Evolutionary conservation across 2,329 filamentous ascomycete genomes (phyloP).

Genomic region (Trichoderma afroharzianum): DNA sequence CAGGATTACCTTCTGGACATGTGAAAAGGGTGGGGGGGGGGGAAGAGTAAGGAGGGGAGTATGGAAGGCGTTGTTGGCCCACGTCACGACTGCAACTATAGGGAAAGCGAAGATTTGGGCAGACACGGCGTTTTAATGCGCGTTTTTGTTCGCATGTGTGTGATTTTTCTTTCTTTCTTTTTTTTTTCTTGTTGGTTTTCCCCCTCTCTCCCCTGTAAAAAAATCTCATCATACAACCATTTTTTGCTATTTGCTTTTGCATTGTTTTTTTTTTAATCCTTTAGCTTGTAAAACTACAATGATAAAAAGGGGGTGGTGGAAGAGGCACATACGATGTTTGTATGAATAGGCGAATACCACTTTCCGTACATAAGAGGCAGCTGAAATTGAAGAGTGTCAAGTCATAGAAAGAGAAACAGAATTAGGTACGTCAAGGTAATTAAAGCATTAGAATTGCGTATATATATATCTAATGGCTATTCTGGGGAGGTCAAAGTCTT

Average conservation of each 20-base stretch:
- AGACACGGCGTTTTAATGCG: constrained; percentile 7
- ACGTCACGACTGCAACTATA: constrained; percentile 1
- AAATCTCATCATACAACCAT: background rate
- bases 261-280: background rate
- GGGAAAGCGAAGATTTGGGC: background rate
- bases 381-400: background rate
- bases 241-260: background rate
- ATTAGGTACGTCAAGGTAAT: background rate
- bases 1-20: background rate
- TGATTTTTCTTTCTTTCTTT: background rate
- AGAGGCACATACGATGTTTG: background rate
- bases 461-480: background rate
- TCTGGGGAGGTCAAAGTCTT: background rate
- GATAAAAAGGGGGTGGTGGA: background rate
- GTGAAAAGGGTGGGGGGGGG: background rate
- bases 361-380: background rate
- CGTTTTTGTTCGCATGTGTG: background rate
- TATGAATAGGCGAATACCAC: constrained; percentile 12
- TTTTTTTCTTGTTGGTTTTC: background rate
- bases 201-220: background rate
- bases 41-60: background rate
- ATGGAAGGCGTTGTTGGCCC: constrained; percentile 7
- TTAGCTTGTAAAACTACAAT: background rate
- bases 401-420: background rate
- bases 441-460: background rate